Percentiles rank a stretch among this genome's conserved stretches.
These are phyloP conservation scores for Zygosaccharomyces pseudobailii DNA, from an alignment of 1,139 yeast genomes.

Conservation along the genomic window DNA sequence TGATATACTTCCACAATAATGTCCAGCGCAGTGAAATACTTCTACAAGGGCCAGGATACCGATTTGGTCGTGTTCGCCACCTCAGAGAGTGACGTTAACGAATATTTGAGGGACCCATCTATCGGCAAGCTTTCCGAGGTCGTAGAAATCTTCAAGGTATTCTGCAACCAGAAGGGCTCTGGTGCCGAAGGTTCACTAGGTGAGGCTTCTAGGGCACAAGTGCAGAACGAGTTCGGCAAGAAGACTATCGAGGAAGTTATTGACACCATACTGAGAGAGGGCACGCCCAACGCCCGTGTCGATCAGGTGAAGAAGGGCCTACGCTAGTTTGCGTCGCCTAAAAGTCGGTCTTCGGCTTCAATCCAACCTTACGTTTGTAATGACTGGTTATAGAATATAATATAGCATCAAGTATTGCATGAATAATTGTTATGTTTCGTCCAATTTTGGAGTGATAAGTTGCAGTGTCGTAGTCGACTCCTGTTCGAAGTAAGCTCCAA, in stretches of 20 bases:
- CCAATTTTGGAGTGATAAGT: too few relatives aligned
- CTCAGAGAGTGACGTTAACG: conserved; percentile 44
- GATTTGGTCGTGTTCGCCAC: conserved; percentile 68
- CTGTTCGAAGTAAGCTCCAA: too few relatives aligned
- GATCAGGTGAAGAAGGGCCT: conserved; percentile 3
- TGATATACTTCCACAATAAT: conserved; percentile 8
- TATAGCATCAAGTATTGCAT: not conserved
- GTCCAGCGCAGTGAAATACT: conserved; percentile 41
- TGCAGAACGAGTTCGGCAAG: conserved; percentile 64
- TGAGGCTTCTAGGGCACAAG: conserved; percentile 63
- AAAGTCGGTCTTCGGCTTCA: not conserved
- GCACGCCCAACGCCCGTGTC: conserved; percentile 34
- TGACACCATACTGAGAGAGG: conserved; percentile 51
- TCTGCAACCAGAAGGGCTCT: conserved; percentile 50
- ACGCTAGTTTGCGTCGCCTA: not conserved
- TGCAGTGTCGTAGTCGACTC: too few relatives aligned
- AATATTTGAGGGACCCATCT: conserved; percentile 50
- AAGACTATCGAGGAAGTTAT: conserved; percentile 46
- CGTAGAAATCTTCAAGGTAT: conserved; percentile 62
- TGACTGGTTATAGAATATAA: not conserved
- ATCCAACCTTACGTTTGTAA: not conserved
- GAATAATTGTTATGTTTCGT: not conserved
- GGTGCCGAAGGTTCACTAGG: conserved; percentile 71
- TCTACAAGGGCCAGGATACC: conserved; percentile 58
- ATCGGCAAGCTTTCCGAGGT: conserved; percentile 46